Evolutionary conservation across 225 moss, liverwort and hornwort species (phyloP), one percentile per base, ranked within the genome.

Genomic region (Bryum argenteum): DNA sequence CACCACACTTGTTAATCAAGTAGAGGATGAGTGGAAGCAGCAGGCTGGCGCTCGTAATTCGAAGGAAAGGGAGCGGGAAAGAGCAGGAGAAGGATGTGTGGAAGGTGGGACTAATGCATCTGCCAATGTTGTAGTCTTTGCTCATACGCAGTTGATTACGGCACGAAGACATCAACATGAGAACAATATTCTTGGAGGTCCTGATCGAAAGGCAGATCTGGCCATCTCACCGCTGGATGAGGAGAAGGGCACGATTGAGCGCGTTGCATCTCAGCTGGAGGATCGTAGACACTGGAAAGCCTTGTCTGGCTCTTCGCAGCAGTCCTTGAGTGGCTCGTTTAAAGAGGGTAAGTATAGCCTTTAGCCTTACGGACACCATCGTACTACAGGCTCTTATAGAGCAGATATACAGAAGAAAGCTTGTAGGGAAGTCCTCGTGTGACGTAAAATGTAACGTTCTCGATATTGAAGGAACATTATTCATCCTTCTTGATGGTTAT

Each of bases 251-350:
- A 91, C 97, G 56, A 94, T 98, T 92, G 97, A 98, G 87, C 94
- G 92, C 69, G 94, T 98, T 77, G 97, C 97, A 66, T 94, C 94
- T n/a, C 97, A 98, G 77, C 84, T 98, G 89, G 97, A 98, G 89
- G 97, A 91, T 72, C 94, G 97, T 75, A 90, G 97, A 79, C 97
- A 98, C 76, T 98, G 97, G 97, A 94, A 98, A 87, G 91, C 92
- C 62, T 91, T 88, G 54, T 93, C 96, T 54, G 96, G 91, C 82
- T 95, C 91, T 73, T 90, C 91, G 78, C 96, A 91, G 72, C 86
- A 86, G 80, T 83, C 86, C 77, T 77, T 92, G 82, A 98, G 92
- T 88, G 97, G 97, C 78, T 90, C 97, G 56, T 98, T 92, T 79
- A 91, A 92, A 92, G 97, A 94, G 89, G 94, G 97, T 98, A 92